Conservation (phyloP, 495 filamentous ascomycete genomes). For the Cercophora samala region DNA sequence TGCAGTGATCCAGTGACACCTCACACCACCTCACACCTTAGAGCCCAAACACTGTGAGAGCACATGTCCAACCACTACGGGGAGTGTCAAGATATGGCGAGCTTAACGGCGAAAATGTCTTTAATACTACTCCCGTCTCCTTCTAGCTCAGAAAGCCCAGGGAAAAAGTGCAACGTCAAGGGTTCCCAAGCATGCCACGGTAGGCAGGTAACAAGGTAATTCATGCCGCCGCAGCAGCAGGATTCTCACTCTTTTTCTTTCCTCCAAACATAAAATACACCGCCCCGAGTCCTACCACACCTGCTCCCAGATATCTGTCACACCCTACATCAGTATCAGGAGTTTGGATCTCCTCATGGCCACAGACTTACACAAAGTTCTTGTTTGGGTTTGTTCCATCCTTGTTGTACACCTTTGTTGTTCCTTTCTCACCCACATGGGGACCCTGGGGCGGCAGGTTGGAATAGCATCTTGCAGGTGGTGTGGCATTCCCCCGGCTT, state of each 20-base stretch:
- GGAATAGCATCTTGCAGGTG: not conserved
- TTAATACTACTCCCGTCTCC: not conserved
- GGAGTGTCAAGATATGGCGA: not conserved
- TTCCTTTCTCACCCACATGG: constrained; percentile 14
- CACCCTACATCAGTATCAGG: not conserved
- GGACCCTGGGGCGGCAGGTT: constrained; percentile 5
- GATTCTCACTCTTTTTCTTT: not conserved
- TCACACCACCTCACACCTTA: too few relatives aligned
- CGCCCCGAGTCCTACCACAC: constrained; percentile 17
- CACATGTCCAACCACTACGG: not conserved
- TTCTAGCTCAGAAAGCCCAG: too few relatives aligned
- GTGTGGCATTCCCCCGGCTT: not conserved
- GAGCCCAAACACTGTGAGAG: not conserved
- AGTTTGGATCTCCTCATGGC: too few relatives aligned
- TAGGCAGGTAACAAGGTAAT: too few relatives aligned
- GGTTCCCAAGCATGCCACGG: too few relatives aligned
- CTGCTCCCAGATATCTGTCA: constrained; percentile 17
- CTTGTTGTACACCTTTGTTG: constrained; percentile 23
- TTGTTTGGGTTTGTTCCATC: constrained; percentile 30
- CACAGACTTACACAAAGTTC: constrained; percentile 23
- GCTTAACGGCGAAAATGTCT: not conserved
- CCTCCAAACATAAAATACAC: constrained; percentile 18
- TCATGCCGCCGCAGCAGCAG: not conserved
- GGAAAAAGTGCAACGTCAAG: too few relatives aligned
- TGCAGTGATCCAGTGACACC: not conserved